These are phyloP conservation scores for Calonectria henricotiae DNA, from an alignment of 2,329 filamentous ascomycete species.

Conservation along the genomic window DNA sequence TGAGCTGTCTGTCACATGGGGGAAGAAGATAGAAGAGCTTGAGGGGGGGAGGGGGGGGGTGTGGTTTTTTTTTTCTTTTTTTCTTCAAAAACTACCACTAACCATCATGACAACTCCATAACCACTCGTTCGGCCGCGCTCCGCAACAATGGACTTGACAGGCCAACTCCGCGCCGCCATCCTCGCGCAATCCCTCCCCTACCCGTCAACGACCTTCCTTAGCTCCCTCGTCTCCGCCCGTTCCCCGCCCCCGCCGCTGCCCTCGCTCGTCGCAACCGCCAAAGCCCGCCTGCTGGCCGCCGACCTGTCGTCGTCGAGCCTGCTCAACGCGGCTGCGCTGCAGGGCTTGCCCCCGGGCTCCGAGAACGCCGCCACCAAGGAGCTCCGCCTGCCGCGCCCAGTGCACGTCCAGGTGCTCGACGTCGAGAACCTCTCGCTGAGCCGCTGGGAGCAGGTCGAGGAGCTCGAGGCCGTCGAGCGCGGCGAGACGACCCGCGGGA, in stretches of 20 bases:
- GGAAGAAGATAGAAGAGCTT: not conserved
- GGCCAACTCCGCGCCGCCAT: conserved; percentile 70
- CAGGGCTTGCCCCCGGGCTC: conserved; percentile 70
- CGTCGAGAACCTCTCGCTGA: conserved; percentile 85
- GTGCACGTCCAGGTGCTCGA: conserved; percentile 88
- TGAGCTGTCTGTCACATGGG: conserved; percentile 25
- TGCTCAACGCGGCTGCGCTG: conserved; percentile 63
- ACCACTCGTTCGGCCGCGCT: not conserved
- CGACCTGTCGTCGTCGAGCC: conserved; percentile 75
- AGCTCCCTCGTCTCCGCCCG: conserved; percentile 72
- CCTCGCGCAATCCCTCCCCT: conserved; percentile 70
- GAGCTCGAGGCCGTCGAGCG: conserved; percentile 81
- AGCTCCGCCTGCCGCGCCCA: conserved; percentile 72
- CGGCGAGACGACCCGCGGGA: conserved; percentile 81
- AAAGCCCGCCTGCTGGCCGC: conserved; percentile 85
- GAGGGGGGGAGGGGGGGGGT: no score
- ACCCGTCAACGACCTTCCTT: conserved; percentile 74
- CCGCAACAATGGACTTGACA: conserved; percentile 53
- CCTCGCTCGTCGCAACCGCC: conserved; percentile 83
- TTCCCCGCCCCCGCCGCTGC: conserved; percentile 74
- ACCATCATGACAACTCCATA: conserved; percentile 30
- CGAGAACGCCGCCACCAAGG: conserved; percentile 68
- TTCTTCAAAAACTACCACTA: conserved; percentile 23
- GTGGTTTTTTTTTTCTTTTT: no score
- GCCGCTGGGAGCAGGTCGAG: conserved; percentile 91